Percentiles rank a stretch among this genome's conserved stretches.
phyloP scores from a whole-genome alignment of 441 rosid genomes.

The Cnidoscolus chayamansa region DNA sequence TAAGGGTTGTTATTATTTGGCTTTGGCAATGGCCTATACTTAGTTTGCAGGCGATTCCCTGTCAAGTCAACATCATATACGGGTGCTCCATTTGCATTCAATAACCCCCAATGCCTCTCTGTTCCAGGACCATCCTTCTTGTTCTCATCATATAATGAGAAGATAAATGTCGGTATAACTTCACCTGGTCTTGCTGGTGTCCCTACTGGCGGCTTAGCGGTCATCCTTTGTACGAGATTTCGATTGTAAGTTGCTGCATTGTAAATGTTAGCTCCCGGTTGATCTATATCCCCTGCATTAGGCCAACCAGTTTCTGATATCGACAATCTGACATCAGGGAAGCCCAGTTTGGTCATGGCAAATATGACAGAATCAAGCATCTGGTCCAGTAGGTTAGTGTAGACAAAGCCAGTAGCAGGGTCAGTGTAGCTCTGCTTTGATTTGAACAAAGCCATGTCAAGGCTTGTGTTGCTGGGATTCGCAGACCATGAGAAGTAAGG shows the following conservation, averaged over 20 bases:
- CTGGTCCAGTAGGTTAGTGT: conserved; percentile 71
- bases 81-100: conserved; percentile 43
- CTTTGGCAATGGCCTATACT: conserved; percentile 44
- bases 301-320: conserved; percentile 96
- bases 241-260: conserved; percentile 82
- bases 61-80: conserved; percentile 60
- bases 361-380: conserved; percentile 68
- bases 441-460: conserved; percentile 54
- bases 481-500: conserved; percentile 71
- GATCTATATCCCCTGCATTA: conserved; percentile 59
- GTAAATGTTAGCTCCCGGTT: conserved; percentile 60
- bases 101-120: conserved; percentile 78
- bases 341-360: conserved; percentile 62
- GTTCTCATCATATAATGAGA: conserved; percentile 64
- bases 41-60: conserved; percentile 36
- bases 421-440: conserved; percentile 50
- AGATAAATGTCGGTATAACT: conserved; percentile 56
- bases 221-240: conserved; percentile 53
- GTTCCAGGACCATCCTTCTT: conserved; percentile 64
- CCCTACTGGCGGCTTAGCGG: conserved; percentile 43
- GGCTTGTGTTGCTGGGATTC: conserved; percentile 35
- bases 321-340: conserved; percentile 35
- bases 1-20: conserved; percentile 51
- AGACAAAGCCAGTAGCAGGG: conserved; percentile 43
- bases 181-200: conserved; percentile 71